Percentiles rank a stretch among this genome's conserved stretches.
These are phyloP conservation scores for Beauveria rudraprayagi DNA, from an alignment of 2,329 filamentous ascomycete genomes.

Conservation along the genomic window DNA sequence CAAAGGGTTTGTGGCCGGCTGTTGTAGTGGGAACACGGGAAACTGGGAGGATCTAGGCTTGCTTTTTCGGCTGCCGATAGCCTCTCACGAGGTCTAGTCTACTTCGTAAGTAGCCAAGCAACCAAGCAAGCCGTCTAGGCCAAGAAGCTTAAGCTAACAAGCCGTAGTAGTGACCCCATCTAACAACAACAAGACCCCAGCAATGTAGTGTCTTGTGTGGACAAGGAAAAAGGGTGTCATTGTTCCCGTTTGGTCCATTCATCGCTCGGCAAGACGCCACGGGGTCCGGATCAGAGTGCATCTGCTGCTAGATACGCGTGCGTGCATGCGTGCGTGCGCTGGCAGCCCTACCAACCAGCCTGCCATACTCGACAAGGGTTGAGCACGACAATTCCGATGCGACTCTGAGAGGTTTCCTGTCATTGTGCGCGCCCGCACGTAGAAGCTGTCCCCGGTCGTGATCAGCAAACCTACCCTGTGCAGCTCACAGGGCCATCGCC, in stretches of 20 bases:
- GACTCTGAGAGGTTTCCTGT: background rate
- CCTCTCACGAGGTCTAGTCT: background rate
- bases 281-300: constrained; percentile 1
- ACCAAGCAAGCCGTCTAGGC: background rate
- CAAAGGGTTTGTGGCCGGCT: background rate
- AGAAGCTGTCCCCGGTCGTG: background rate
- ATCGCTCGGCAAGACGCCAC: constrained; percentile 2
- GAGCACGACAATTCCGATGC: background rate
- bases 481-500: background rate
- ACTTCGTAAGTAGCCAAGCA: background rate
- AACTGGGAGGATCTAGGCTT: background rate
- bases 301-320: constrained; percentile 3
- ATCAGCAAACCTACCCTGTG: background rate
- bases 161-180: background rate
- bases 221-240: background rate
- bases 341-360: background rate
- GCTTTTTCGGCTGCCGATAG: background rate
- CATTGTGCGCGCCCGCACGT: background rate
- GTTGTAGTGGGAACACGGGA: too few relatives aligned
- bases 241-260: constrained; percentile 2
- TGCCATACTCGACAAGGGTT: background rate
- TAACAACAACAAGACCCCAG: too few relatives aligned
- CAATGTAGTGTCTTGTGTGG: background rate
- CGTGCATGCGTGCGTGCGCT: background rate
- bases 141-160: background rate